These are phyloP conservation scores for Prunella vulgaris DNA, from an alignment of 257 asterid genomes.

Conservation along the genomic window DNA sequence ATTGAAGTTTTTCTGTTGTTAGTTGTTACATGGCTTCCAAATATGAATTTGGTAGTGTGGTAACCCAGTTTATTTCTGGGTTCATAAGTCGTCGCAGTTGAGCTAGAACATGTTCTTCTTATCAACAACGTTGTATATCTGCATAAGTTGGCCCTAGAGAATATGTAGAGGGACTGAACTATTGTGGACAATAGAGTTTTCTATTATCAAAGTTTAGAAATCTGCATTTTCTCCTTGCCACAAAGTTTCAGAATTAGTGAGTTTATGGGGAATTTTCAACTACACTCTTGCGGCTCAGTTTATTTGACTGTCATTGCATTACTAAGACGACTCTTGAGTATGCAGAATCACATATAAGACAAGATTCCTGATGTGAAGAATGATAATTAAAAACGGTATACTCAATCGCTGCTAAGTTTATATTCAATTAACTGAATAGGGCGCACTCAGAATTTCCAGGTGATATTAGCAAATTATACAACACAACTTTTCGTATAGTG, in stretches of 20 bases:
- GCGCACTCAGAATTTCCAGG: not conserved
- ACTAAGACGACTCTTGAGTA: not conserved
- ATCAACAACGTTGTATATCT: not conserved
- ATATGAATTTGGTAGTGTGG: not conserved
- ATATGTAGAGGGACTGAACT: not conserved
- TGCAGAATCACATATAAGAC: not conserved
- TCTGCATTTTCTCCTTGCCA: not conserved
- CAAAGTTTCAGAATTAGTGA: not conserved
- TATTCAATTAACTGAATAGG: not conserved
- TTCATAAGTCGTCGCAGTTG: conserved; percentile 11
- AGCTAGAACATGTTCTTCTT: not conserved
- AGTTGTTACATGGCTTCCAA: not conserved
- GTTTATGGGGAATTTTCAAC: not conserved
- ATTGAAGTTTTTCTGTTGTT: not conserved
- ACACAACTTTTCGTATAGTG: not conserved
- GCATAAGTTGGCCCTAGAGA: not conserved
- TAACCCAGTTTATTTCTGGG: not conserved
- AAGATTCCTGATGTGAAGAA: not conserved
- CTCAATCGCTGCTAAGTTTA: not conserved
- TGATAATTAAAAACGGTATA: not conserved
- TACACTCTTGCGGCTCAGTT: not conserved
- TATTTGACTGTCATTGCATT: not conserved
- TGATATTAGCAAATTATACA: not conserved
- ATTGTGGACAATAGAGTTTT: not conserved
- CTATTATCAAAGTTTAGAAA: not conserved